Evolutionary conservation across 805 yeast species (phyloP).

Genomic region (Jamesozyma hellenica): DNA sequence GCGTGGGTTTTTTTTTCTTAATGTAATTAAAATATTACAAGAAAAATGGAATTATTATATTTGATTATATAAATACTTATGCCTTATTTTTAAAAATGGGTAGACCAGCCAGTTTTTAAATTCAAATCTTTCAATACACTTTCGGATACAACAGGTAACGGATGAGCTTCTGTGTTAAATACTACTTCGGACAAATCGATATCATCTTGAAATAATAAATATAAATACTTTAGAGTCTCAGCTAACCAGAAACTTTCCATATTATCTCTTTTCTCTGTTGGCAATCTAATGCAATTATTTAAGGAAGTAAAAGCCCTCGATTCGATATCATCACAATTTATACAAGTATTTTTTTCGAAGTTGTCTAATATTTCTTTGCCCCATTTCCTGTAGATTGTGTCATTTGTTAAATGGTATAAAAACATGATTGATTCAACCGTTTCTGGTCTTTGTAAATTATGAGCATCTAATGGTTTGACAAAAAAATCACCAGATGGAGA

Average conservation of each 20-base stretch:
- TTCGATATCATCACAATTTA: slow-evolving; percentile 31
- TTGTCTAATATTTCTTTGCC: slow-evolving; percentile 77
- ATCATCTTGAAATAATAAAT: slow-evolving; percentile 64
- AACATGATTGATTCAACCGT: slow-evolving; percentile 83
- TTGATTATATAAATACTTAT: neutral
- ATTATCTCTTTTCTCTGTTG: slow-evolving; percentile 53
- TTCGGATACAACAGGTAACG: slow-evolving; percentile 56
- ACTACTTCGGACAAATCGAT: slow-evolving; percentile 61
- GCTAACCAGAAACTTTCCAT: slow-evolving; percentile 92
- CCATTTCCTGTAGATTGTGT: slow-evolving; percentile 75
- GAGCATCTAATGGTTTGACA: slow-evolving; percentile 64
- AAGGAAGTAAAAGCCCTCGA: slow-evolving; percentile 48
- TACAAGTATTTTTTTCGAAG: slow-evolving; percentile 50
- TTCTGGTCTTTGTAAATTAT: slow-evolving; percentile 87
- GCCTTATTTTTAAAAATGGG: neutral
- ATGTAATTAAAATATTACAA: no score
- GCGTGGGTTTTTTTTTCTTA: no score
- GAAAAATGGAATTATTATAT: neutral
- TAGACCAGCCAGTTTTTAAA: slow-evolving; percentile 24
- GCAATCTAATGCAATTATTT: slow-evolving; percentile 49
- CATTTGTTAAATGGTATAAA: slow-evolving; percentile 69
- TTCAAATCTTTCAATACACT: slow-evolving; percentile 8
- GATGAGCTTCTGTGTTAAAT: slow-evolving; percentile 90
- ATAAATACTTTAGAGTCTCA: slow-evolving; percentile 81
- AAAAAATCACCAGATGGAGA: slow-evolving; percentile 43